Conservation (phyloP, 2,329 filamentous ascomycete genomes). For the Exserohilum rostratum region DNA sequence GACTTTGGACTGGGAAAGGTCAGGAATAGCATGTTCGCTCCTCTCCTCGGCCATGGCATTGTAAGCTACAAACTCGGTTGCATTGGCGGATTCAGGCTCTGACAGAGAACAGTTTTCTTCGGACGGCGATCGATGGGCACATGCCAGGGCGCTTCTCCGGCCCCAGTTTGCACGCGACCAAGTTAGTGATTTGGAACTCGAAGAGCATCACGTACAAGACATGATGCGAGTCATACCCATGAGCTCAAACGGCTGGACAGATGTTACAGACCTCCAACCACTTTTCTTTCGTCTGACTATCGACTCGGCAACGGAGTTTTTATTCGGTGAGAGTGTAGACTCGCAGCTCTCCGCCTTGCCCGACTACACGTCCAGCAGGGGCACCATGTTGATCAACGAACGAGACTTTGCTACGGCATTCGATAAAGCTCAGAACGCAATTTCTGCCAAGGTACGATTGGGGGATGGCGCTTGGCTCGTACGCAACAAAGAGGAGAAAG, state of each 20-base stretch:
- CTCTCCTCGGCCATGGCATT: conserved; percentile 50
- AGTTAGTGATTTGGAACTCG: conserved; percentile 41
- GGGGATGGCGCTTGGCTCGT: conserved; percentile 42
- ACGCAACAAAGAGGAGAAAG: conserved; percentile 35
- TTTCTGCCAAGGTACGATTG: conserved; percentile 28
- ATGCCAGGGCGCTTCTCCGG: conserved; percentile 42
- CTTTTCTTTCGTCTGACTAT: conserved; percentile 50
- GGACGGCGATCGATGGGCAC: conserved; percentile 41
- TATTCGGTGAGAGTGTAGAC: conserved; percentile 46
- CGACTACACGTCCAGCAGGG: conserved; percentile 21
- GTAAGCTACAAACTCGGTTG: conserved; percentile 20
- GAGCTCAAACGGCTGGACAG: conserved; percentile 31
- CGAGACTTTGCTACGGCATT: conserved; percentile 33
- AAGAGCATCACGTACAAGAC: conserved; percentile 41
- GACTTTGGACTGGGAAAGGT: conserved; percentile 51
- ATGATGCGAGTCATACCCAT: conserved; percentile 37
- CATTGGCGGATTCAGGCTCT: not conserved
- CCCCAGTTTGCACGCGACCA: conserved; percentile 44
- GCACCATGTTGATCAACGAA: conserved; percentile 19
- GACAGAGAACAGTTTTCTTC: conserved; percentile 31
- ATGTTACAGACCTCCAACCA: conserved; percentile 44
- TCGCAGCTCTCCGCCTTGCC: conserved; percentile 32
- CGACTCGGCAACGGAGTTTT: conserved; percentile 46
- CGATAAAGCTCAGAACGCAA: conserved; percentile 24
- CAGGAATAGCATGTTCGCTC: conserved; percentile 46